Evolutionary conservation across 352 stramenopile species (phyloP).

Genomic region (Phytophthora sp.): DNA sequence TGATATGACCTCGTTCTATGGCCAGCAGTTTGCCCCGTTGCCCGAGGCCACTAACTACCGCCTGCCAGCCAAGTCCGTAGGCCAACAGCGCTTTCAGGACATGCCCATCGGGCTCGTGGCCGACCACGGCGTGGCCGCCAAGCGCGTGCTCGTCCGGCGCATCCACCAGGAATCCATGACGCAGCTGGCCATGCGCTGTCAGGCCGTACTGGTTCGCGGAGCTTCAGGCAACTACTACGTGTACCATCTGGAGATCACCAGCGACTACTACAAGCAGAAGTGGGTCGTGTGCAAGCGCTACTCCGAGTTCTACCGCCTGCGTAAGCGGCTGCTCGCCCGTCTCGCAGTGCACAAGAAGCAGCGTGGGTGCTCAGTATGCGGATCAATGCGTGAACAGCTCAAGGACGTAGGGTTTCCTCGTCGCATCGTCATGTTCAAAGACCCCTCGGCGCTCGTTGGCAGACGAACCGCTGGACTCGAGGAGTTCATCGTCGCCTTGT

Average conservation of each 20-base stretch:
- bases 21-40: slow-evolving; percentile 34
- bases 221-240: slow-evolving; percentile 83
- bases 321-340: slow-evolving; percentile 70
- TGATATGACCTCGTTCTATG: slow-evolving; percentile 53
- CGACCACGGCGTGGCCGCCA: slow-evolving; percentile 60
- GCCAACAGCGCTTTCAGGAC: slow-evolving; percentile 52
- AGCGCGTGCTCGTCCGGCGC: slow-evolving; percentile 69
- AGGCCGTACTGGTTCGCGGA: slow-evolving; percentile 79
- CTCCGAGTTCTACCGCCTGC: slow-evolving; percentile 85
- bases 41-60: slow-evolving; percentile 29
- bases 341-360: slow-evolving; percentile 68
- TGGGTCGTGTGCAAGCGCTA: slow-evolving; percentile 91
- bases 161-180: slow-evolving; percentile 86
- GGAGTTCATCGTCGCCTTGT: slow-evolving; percentile 80
- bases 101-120: slow-evolving; percentile 62
- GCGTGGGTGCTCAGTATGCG: slow-evolving; percentile 58
- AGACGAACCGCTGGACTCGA: slow-evolving; percentile 73
- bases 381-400: slow-evolving; percentile 58
- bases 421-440: slow-evolving; percentile 80
- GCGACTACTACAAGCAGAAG: slow-evolving; percentile 90
- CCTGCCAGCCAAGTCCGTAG: slow-evolving; percentile 29
- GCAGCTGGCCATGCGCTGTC: slow-evolving; percentile 69
- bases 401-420: slow-evolving; percentile 77
- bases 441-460: slow-evolving; percentile 60
- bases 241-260: slow-evolving; percentile 88